Percentiles rank a stretch among this genome's conserved stretches.
These are phyloP conservation scores for Podila epigama DNA, from an alignment of 192 early-diverging fungal species.

Conservation along the genomic window DNA sequence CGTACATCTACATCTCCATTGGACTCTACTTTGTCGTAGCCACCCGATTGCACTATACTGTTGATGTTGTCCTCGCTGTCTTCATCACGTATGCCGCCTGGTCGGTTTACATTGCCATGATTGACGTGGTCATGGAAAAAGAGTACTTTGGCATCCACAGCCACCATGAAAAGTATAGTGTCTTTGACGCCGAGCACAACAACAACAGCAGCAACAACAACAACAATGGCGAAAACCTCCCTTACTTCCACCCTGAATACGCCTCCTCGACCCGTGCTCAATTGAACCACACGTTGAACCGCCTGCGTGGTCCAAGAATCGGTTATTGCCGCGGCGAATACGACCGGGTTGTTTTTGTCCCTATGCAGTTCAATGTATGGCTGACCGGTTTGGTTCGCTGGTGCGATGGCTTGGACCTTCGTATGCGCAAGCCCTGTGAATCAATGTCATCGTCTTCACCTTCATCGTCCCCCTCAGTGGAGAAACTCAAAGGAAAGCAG, in stretches of 20 bases:
- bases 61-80: conserved; percentile 52
- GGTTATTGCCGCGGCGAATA: conserved; percentile 48
- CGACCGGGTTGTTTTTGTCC: conserved; percentile 47
- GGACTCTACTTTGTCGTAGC: conserved; percentile 50
- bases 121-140: conserved; percentile 49
- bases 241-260: not conserved
- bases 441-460: too few species aligned
- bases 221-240: not conserved
- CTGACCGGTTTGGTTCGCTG: conserved; percentile 44
- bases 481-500: not conserved
- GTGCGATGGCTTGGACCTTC: conserved; percentile 53
- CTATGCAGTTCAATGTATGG: conserved; percentile 49
- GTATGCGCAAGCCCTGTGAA: conserved; percentile 33
- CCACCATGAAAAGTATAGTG: conserved; percentile 33
- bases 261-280: conserved; percentile 1
- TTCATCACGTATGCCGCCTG: conserved; percentile 63
- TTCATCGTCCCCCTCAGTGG: too few species aligned
- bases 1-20: conserved; percentile 44
- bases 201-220: not conserved
- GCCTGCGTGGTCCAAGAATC: conserved; percentile 37
- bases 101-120: conserved; percentile 60
- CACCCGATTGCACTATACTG: conserved; percentile 53
- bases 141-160: conserved; percentile 47
- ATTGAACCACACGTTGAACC: conserved; percentile 23
- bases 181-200: conserved; percentile 26